Base-by-base conservation (phyloP, 1,139 yeast species). In the Schwanniomyces etchellsii region DNA sequence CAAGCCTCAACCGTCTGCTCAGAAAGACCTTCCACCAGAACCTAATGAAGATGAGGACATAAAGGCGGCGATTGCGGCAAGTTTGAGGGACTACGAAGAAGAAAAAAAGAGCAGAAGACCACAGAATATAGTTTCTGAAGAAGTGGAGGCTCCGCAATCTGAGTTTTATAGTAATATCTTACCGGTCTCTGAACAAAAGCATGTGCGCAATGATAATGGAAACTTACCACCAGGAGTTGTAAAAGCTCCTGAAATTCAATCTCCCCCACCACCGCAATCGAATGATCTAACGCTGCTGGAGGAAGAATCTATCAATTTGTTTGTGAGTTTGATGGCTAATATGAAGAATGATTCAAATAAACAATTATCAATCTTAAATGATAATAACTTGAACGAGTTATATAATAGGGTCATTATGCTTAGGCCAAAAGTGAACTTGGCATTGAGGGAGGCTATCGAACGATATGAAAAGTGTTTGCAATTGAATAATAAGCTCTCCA, bases 1-100 rank as follows among this genome's bases (percentile, higher is more conserved):
- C 3, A 36, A 50, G 2, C 28, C 35, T 3, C 33, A 31, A 2
- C 44, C 48, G 5, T 47, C 47, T 5, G 33, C 43, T 11, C 37
- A 35, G 15, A 32, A 42, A n/a, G 40, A 43, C 11, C 31, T 40
- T n/a, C 28, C 30, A 17, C 13, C 35, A 5, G 70, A 54, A 3
- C 84, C 77, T 2, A 93, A 81, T 5, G 85, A 83, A 18, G 97
- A 91, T 43, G 93, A 81, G 21, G 96, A 86, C 26, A 72, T 91
- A 78, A 83, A 79, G 50, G 95, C 93, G 1, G 98, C 97, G 0
- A 88, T 91, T 37, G 95, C 84, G n/a, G 96, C 95, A 1, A 84
- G 95, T 55, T 66, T 91, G 40, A 68, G 71, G 35, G 96, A 86
- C 37, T 70, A 81, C 52, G 74, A 81, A 42, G 58, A 57, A 50